phyloP scores from a whole-genome alignment of 2,329 filamentous ascomycete genomes.

The Scedosporium aurantiacum region DNA sequence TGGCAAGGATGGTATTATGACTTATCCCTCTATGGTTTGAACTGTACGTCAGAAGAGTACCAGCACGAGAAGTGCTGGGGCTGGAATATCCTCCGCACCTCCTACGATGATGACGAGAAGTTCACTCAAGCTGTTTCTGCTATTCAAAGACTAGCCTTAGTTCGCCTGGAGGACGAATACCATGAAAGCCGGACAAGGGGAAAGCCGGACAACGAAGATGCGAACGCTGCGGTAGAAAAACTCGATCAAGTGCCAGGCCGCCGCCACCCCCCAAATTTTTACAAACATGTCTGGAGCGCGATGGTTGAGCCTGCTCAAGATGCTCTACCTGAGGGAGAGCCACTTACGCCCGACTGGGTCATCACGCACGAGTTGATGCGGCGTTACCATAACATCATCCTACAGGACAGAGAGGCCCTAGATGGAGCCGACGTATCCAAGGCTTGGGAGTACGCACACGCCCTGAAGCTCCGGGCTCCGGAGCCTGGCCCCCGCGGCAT shows the following conservation, averaged over 20 bases:
- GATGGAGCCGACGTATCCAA: background rate
- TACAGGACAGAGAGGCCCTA: conserved; percentile 5
- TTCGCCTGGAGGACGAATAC: conserved; percentile 4
- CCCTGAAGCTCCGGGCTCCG: background rate
- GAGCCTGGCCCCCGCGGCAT: conserved; percentile 1
- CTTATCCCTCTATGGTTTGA: background rate
- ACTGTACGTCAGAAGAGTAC: conserved; percentile 2
- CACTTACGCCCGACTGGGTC: conserved; percentile 5
- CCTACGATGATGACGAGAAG: conserved; percentile 6
- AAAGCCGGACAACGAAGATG: background rate
- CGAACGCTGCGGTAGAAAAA: background rate
- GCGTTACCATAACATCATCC: conserved; percentile 5
- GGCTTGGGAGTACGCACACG: conserved; percentile 5
- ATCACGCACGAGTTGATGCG: conserved; percentile 4
- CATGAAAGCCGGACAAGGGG: background rate
- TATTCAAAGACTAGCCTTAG: conserved; percentile 5
- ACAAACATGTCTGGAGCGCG: conserved; percentile 6
- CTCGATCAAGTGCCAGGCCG: background rate
- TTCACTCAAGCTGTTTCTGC: conserved; percentile 5
- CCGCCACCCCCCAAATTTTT: background rate
- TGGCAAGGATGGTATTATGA: background rate
- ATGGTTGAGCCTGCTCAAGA: conserved; percentile 8
- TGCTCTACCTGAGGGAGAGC: conserved; percentile 2
- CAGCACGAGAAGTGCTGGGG: conserved; percentile 8
- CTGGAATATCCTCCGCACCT: conserved; percentile 7